Conservation (phyloP, 768 basidiomycete species). For the Dendrothele bispora region DNA sequence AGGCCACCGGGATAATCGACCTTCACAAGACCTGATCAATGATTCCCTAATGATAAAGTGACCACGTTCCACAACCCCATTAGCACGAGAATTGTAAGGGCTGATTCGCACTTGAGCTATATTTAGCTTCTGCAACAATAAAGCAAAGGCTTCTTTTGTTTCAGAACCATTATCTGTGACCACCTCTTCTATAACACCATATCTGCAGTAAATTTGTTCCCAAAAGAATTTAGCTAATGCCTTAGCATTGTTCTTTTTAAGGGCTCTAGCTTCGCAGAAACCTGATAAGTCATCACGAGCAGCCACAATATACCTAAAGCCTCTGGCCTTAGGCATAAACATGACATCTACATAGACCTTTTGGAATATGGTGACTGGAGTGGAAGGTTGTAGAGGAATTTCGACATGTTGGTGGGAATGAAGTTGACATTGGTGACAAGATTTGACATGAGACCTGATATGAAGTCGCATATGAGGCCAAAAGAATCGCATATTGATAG, state of each 20-base stretch:
- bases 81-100: conserved; percentile 29
- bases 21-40: conserved; percentile 10
- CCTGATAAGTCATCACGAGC: conserved; percentile 29
- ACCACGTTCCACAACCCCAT: no score
- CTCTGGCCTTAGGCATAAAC: conserved; percentile 21
- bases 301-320: conserved; percentile 21
- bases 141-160: conserved; percentile 18
- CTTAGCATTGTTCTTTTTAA: conserved; percentile 12
- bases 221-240: conserved; percentile 27
- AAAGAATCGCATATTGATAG: no score
- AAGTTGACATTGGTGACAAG: no score
- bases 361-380: conserved; percentile 16
- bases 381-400: no score
- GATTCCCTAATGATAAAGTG: conserved; percentile 20
- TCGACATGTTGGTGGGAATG: no score
- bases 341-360: conserved; percentile 27
- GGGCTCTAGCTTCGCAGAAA: conserved; percentile 25
- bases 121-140: conserved; percentile 9
- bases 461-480: no score
- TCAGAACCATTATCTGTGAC: conserved; percentile 31
- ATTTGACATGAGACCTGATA: no score
- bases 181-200: conserved; percentile 24
- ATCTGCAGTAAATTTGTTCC: conserved; percentile 31
- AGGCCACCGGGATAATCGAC: conserved; percentile 10
- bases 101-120: conserved; percentile 26